phyloP scores from a whole-genome alignment of 2,329 filamentous ascomycete species.

The Claviceps capensis region DNA sequence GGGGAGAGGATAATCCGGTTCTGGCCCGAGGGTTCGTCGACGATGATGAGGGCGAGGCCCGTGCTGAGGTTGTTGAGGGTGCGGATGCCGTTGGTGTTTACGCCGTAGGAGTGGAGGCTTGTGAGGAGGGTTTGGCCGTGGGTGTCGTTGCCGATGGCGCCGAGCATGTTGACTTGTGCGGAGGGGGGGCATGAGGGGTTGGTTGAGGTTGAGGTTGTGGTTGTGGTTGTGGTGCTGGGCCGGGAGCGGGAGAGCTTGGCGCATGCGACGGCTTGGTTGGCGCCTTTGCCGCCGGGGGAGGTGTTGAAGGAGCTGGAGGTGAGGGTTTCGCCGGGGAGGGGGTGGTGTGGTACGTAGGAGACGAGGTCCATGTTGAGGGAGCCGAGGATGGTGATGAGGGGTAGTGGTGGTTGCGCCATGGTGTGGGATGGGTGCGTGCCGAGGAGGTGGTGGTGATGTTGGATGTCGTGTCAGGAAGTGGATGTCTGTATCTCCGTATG shows the following conservation, averaged over 20 bases:
- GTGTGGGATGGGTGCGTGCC: not conserved
- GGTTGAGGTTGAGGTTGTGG: not conserved
- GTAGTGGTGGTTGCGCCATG: conserved; percentile 11
- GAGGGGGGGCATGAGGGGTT: not conserved
- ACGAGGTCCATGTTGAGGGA: conserved; percentile 94
- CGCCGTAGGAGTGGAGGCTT: conserved; percentile 45
- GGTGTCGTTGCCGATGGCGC: conserved; percentile 56
- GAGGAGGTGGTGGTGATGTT: not conserved
- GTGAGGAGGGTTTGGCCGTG: conserved; percentile 48
- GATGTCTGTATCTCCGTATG: too few relatives aligned
- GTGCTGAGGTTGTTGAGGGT: conserved; percentile 24
- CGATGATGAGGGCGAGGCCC: conserved; percentile 62
- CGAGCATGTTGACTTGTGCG: conserved; percentile 36
- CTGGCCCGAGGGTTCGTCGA: conserved; percentile 58
- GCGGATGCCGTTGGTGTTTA: conserved; percentile 42
- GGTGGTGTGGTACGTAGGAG: conserved; percentile 72
- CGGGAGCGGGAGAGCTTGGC: conserved; percentile 56
- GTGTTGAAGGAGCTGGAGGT: conserved; percentile 65
- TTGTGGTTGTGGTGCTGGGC: not conserved
- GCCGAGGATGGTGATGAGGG: conserved; percentile 67
- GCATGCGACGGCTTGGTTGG: conserved; percentile 87
- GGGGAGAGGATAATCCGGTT: conserved; percentile 65
- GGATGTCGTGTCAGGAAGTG: too few relatives aligned
- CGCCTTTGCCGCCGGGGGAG: conserved; percentile 83
- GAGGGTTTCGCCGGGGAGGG: conserved; percentile 74